phyloP scores from a whole-genome alignment of 2,329 filamentous ascomycete species.

The Ceratocystis diversiconidia region DNA sequence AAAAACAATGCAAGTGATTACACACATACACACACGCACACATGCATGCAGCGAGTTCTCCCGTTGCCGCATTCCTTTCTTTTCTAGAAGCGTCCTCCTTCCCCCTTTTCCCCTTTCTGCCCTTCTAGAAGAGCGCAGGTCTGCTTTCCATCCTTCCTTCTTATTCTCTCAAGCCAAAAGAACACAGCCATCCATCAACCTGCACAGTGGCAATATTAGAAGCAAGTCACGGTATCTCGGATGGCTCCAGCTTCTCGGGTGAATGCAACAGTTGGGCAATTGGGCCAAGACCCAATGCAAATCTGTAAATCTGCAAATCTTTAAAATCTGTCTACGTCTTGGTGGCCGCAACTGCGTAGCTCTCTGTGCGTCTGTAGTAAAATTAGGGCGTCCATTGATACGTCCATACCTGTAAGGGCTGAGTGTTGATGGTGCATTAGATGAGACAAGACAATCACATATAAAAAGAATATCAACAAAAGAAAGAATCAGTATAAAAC shows the following conservation, averaged over 20 bases:
- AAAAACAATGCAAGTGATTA: not conserved
- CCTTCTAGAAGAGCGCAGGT: not conserved
- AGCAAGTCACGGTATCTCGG: not conserved
- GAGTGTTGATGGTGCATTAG: not conserved
- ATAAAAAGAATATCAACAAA: not conserved
- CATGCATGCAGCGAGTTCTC: not conserved
- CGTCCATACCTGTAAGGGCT: no score
- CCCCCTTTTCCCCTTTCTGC: no score
- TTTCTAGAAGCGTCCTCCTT: not conserved
- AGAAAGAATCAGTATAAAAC: not conserved
- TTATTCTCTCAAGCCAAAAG: not conserved
- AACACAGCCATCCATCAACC: not conserved
- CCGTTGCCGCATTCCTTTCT: not conserved
- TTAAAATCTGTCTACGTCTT: not conserved
- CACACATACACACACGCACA: not conserved
- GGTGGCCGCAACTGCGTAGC: not conserved
- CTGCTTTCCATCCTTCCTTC: not conserved
- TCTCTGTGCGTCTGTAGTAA: not conserved
- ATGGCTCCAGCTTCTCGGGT: not conserved
- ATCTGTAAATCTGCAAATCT: not conserved
- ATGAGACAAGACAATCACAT: not conserved
- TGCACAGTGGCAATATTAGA: not conserved
- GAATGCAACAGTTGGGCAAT: not conserved
- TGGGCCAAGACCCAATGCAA: not conserved
- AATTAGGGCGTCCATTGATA: no score